Base-by-base conservation (phyloP, 768 basidiomycete species). In the Tulasnella sp. region DNA sequence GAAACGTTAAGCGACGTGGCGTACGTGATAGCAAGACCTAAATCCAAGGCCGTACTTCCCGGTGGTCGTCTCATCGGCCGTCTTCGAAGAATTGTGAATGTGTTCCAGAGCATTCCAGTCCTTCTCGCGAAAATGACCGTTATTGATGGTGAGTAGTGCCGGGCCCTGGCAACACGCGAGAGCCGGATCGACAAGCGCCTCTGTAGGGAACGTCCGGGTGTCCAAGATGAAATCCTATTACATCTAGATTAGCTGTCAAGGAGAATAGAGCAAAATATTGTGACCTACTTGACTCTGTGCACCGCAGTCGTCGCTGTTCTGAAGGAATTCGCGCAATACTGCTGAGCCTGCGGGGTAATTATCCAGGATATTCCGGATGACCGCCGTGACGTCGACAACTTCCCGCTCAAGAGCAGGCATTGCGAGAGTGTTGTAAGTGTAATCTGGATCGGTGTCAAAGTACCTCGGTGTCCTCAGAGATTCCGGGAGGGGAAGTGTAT, bases 1-100 rank as follows among this genome's bases (percentile, higher is more conserved):
- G 9, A 21, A 11, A 34, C 1, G 5, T 5, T 17, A 2, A 8
- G 38, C 8, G 26, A 13, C 4, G 32, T 10, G 13, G 9, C 53
- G 19, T n/a, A 55, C 53, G n/a, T 55, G 53, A 38, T 55, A 55
- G 2, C 29, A 30, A 1, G 53, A 24, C n/a, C 32, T 32, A 15
- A 55, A 55, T n/a, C 53, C 53, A 13, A 32, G 53, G 29, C 53
- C 53, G 23, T 41, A 55, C 32, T 55, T 55, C 9, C 53, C 53
- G 4, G 53, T 44, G 26, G n/a, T 55, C 8, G 29, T 43, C 3
- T 55, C 53, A 23, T 55, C 53, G 17, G 29, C 53, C 26, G 24
- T 44, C 23, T 55, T 55, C 17, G 53, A 55, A 5, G 53, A 55
- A 21, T 38, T 44, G 23, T n/a, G 38, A 10, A 55, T 55, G 32